Conservation (phyloP, 2,329 filamentous ascomycete species). For the Phyllachora maydis region DNA sequence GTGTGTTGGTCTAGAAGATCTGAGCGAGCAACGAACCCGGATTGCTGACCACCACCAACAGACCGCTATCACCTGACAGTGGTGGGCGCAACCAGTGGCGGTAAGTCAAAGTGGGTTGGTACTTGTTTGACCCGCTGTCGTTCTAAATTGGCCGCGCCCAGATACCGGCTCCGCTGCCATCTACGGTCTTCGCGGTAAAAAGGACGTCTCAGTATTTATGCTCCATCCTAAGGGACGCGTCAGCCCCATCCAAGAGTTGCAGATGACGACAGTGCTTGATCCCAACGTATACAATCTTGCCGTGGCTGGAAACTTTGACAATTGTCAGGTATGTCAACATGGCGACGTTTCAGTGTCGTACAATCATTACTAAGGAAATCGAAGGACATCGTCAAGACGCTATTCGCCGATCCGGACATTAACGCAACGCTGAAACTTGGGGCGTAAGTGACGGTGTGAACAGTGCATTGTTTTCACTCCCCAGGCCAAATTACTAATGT, state of each 20-base stretch:
- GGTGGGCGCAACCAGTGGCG: slow-evolving; percentile 69
- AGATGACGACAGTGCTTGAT: slow-evolving; percentile 91
- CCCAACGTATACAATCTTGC: slow-evolving; percentile 82
- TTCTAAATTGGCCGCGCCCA: too few species aligned
- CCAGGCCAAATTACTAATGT: too few species aligned
- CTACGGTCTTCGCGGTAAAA: slow-evolving; percentile 84
- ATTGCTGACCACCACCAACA: too few species aligned
- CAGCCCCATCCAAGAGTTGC: slow-evolving; percentile 79
- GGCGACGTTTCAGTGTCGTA: too few species aligned
- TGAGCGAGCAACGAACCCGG: too few species aligned
- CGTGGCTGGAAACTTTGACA: slow-evolving; percentile 82
- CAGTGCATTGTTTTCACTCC: too few species aligned
- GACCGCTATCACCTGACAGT: slow-evolving; percentile 68
- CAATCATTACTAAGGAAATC: background rate
- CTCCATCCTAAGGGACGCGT: slow-evolving; percentile 82
- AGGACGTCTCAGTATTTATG: slow-evolving; percentile 93
- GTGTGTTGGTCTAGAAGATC: slow-evolving; percentile 11
- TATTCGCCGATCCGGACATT: slow-evolving; percentile 71
- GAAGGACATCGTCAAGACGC: slow-evolving; percentile 76
- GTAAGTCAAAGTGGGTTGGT: too few species aligned
- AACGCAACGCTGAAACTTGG: slow-evolving; percentile 71
- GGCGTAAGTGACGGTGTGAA: too few species aligned
- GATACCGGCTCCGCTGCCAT: slow-evolving; percentile 85
- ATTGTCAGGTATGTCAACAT: slow-evolving; percentile 52
- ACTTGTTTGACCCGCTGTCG: too few species aligned